A percentile compares a stretch with the other conserved stretches of the same genome.
These are phyloP conservation scores for Thelonectria blattea DNA, from an alignment of 2,329 filamentous ascomycete genomes.

Conservation along the genomic window DNA sequence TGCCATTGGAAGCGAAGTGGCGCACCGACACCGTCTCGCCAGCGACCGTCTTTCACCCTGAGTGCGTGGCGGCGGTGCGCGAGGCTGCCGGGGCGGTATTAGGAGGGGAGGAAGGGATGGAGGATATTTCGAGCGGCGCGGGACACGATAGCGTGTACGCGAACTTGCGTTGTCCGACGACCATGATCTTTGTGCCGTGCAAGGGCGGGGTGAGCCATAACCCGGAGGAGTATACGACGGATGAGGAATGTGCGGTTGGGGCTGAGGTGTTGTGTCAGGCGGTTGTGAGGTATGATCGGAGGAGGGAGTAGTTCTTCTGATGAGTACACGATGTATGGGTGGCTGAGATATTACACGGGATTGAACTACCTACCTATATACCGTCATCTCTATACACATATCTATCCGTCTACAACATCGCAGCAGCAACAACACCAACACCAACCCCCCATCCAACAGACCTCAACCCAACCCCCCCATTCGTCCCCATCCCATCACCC, in stretches of 20 bases:
- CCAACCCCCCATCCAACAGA: neutral
- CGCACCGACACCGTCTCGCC: conserved; percentile 64
- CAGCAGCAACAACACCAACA: neutral
- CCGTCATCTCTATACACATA: neutral
- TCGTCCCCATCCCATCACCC: neutral
- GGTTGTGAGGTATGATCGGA: conserved; percentile 35
- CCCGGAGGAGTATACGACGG: conserved; percentile 44
- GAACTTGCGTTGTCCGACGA: conserved; percentile 42
- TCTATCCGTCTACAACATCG: neutral
- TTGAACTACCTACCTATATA: neutral
- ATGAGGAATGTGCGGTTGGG: conserved; percentile 42
- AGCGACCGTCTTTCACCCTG: conserved; percentile 67
- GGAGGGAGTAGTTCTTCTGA: neutral
- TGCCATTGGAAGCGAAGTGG: conserved; percentile 50
- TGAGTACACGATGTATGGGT: neutral
- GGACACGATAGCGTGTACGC: conserved; percentile 48
- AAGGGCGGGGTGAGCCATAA: conserved; percentile 47
- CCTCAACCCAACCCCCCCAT: neutral
- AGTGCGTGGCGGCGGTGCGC: conserved; percentile 69
- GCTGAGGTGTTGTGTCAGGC: conserved; percentile 35
- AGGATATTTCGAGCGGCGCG: conserved; percentile 46
- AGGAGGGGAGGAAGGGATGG: conserved; percentile 47
- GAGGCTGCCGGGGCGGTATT: conserved; percentile 62
- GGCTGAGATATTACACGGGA: too few species aligned
- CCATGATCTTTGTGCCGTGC: conserved; percentile 49